Percentiles rank a stretch among this genome's conserved stretches.
phyloP scores from a whole-genome alignment of 306 rosid species.

The Rosa lucieae region DNA sequence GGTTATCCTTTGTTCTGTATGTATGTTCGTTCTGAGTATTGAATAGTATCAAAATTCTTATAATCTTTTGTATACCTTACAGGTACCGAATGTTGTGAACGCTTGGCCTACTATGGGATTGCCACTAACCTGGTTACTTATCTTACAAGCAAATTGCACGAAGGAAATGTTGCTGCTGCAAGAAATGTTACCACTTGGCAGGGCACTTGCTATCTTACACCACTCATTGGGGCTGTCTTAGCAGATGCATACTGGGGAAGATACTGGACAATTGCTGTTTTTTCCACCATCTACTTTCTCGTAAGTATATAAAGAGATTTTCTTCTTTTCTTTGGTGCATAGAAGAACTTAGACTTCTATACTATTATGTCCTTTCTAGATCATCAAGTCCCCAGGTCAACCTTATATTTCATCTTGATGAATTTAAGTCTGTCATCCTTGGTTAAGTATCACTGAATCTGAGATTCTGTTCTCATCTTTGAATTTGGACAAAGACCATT shows the following conservation, averaged over 20 bases:
- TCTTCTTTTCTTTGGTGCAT: slow-evolving; percentile 7
- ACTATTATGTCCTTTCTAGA: background rate
- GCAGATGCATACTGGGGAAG: slow-evolving; percentile 99
- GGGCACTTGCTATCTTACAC: slow-evolving; percentile 97
- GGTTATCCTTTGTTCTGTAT: slow-evolving; percentile 34
- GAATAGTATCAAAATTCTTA: background rate
- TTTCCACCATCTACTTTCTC: slow-evolving; percentile 75
- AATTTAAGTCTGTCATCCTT: background rate
- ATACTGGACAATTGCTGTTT: slow-evolving; percentile 93
- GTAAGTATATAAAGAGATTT: slow-evolving; percentile 45
- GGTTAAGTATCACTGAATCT: background rate
- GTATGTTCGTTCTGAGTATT: background rate
- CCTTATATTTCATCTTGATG: background rate
- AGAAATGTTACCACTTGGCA: slow-evolving; percentile 95
- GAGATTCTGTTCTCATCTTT: background rate
- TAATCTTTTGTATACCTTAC: slow-evolving; percentile 5
- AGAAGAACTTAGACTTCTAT: background rate
- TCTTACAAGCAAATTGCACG: slow-evolving; percentile 76
- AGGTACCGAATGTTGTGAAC: slow-evolving; percentile 94
- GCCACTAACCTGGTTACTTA: slow-evolving; percentile 90
- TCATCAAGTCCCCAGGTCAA: background rate
- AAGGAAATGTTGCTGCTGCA: slow-evolving; percentile 92
- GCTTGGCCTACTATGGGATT: slow-evolving; percentile 94
- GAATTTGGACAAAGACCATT: background rate
- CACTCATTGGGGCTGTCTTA: slow-evolving; percentile 89